Base-by-base conservation (phyloP, 805 yeast genomes). In the Kuraishia hungarica region DNA sequence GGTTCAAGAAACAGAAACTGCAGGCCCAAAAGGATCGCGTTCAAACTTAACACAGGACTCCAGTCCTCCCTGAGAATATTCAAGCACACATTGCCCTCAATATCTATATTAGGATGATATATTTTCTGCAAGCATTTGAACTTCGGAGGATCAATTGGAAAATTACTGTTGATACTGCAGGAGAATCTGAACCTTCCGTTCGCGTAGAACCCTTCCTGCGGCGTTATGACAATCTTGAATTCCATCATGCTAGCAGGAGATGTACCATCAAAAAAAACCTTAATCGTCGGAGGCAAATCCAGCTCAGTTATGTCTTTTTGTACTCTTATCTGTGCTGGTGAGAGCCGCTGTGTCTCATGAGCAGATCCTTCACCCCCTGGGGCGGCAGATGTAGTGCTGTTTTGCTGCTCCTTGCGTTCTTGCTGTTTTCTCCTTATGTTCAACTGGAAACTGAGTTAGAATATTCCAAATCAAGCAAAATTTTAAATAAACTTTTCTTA, bases 61-160 rank as follows among this genome's bases (percentile, higher is more conserved):
- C 99, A 93, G 67, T 93, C 98, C 67, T 92, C 97, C 61, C 98
- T 75, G 57, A 93, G 74, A 39, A 93, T 92, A 66, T 93, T 93
- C 57, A 93, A 76, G 66, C 99, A 93, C 5, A 93, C 88, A 65
- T 91, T 93, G 0, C 98, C 98, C 50, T 88, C 86, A 21, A 82
- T 66, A 67, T 93, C 97, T 60, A 93, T 93, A 65, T 93, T 93
- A 13, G 99, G 99, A 67, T 93, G 99, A 70, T 87, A 93, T 4
- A 93, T 88, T 64, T 78, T 83, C 54, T 83, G 79, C 29, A 75
- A 54, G 62, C 96, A 87, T 60, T 79, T 78, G 54, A 91, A 90
- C 64, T 84, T 87, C 10, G 99, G 99, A 8, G 97, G 91, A 53
- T 88, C 94, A 56, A 92, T 94, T 1, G 99, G 99, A 69, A 84